These are phyloP conservation scores for Atkinsonella texensis DNA, from an alignment of 2,329 filamentous ascomycete genomes.

Conservation along the genomic window DNA sequence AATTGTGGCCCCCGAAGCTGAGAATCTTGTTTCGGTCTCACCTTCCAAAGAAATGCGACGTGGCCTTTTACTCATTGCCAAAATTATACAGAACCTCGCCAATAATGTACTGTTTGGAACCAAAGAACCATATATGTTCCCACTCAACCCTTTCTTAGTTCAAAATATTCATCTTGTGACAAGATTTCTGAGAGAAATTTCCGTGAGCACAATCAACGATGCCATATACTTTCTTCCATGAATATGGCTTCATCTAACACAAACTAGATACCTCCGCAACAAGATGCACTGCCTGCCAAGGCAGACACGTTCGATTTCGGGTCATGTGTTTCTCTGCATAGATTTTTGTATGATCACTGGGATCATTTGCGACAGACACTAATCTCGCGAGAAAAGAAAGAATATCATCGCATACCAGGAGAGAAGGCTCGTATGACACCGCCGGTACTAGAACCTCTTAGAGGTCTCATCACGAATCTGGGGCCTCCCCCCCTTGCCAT, in stretches of 20 bases:
- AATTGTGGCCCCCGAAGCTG: slow-evolving; percentile 57
- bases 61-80: slow-evolving; percentile 56
- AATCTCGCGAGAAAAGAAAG: slow-evolving; percentile 45
- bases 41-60: slow-evolving; percentile 59
- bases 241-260: slow-evolving; percentile 1
- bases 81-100: slow-evolving; percentile 58
- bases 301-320: slow-evolving; percentile 54
- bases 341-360: slow-evolving; percentile 61
- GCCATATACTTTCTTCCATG: background rate
- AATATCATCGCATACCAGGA: slow-evolving; percentile 40
- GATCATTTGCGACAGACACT: slow-evolving; percentile 56
- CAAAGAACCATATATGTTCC: slow-evolving; percentile 63
- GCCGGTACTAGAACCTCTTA: slow-evolving; percentile 46
- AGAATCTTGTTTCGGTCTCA: slow-evolving; percentile 47
- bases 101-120: slow-evolving; percentile 62
- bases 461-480: slow-evolving; percentile 51
- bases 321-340: slow-evolving; percentile 56
- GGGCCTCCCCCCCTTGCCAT: slow-evolving; percentile 56
- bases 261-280: slow-evolving; percentile 33
- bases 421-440: slow-evolving; percentile 40
- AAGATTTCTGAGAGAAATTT: slow-evolving; percentile 55
- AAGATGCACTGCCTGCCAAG: slow-evolving; percentile 26
- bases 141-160: slow-evolving; percentile 55
- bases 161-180: slow-evolving; percentile 58
- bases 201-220: slow-evolving; percentile 26